Conservation (phyloP, 805 yeast genomes). For the Starmerella stigmatis region DNA sequence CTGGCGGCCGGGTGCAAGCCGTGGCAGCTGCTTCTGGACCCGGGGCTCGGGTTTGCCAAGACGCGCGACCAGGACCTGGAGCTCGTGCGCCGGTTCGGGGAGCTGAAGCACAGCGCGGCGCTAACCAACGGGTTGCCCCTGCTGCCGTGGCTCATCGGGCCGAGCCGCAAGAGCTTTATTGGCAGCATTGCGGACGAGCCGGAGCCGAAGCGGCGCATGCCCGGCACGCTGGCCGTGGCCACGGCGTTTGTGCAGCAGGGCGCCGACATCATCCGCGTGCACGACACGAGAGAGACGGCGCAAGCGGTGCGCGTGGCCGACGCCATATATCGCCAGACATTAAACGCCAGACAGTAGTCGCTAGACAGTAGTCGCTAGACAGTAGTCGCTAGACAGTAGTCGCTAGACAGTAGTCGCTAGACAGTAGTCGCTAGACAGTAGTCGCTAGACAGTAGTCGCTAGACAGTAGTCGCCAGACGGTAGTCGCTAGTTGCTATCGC, state of each 20-base stretch:
- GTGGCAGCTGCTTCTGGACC: conserved; percentile 90
- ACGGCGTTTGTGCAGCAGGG: conserved; percentile 64
- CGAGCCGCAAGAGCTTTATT: conserved; percentile 79
- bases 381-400: no score
- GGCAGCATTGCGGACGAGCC: conserved; percentile 58
- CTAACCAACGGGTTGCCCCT: conserved; percentile 28
- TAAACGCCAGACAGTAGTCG: background rate
- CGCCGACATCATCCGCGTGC: conserved; percentile 78
- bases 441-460: no score
- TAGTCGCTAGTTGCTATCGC: no score
- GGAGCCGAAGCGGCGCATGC: conserved; percentile 49
- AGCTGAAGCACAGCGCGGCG: conserved; percentile 24
- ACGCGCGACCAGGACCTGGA: conserved; percentile 56
- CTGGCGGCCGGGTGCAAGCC: conserved; percentile 53
- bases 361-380: no score
- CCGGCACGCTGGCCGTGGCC: conserved; percentile 68
- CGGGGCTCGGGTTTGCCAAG: conserved; percentile 97
- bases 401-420: no score
- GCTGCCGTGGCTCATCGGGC: conserved; percentile 68
- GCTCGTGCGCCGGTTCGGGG: conserved; percentile 38
- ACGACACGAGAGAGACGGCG: conserved; percentile 55
- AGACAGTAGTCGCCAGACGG: no score
- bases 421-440: no score
- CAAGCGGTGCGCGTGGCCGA: conserved; percentile 57
- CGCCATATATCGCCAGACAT: conserved; percentile 43